phyloP scores from a whole-genome alignment of 2,329 filamentous ascomycete genomes.

The Colletotrichum plurivorum region DNA sequence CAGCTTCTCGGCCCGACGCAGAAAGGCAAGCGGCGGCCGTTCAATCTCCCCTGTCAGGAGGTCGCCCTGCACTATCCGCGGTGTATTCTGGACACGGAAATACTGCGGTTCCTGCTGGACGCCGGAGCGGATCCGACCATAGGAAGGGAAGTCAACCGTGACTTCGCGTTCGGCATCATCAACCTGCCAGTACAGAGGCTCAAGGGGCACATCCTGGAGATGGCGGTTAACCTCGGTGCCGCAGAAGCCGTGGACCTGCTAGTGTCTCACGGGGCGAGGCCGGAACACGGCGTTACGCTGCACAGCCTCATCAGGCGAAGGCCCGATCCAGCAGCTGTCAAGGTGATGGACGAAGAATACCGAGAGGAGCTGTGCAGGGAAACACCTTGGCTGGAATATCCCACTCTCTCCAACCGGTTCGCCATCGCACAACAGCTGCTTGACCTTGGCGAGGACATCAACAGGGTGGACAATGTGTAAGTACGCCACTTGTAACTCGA shows the following conservation, averaged over 20 bases:
- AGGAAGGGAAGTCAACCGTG: conserved; percentile 1
- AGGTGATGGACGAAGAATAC: conserved; percentile 11
- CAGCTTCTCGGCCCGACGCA: conserved; percentile 16
- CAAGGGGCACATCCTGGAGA: conserved; percentile 13
- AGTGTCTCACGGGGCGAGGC: conserved; percentile 18
- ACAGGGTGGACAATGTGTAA: conserved; percentile 6
- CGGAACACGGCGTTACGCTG: conserved; percentile 3
- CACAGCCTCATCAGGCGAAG: conserved; percentile 9
- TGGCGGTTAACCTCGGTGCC: conserved; percentile 20
- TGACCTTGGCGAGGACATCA: conserved; percentile 3
- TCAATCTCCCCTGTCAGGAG: conserved; percentile 2
- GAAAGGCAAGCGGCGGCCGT: not conserved
- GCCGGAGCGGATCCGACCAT: conserved; percentile 20
- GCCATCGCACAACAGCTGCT: conserved; percentile 9
- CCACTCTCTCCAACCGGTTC: conserved; percentile 9
- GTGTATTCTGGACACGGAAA: conserved; percentile 10
- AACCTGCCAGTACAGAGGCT: conserved; percentile 17
- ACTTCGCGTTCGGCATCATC: not conserved
- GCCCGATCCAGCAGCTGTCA: not conserved
- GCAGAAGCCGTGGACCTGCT: conserved; percentile 13
- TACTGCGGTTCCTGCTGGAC: conserved; percentile 22
- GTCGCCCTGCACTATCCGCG: conserved; percentile 24
- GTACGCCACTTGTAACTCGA: not conserved
- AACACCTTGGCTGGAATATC: conserved; percentile 7
- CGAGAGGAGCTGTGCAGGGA: conserved; percentile 2